phyloP scores from a whole-genome alignment of 1,139 yeast species.

The Suzukiozyma palmioleophila region DNA sequence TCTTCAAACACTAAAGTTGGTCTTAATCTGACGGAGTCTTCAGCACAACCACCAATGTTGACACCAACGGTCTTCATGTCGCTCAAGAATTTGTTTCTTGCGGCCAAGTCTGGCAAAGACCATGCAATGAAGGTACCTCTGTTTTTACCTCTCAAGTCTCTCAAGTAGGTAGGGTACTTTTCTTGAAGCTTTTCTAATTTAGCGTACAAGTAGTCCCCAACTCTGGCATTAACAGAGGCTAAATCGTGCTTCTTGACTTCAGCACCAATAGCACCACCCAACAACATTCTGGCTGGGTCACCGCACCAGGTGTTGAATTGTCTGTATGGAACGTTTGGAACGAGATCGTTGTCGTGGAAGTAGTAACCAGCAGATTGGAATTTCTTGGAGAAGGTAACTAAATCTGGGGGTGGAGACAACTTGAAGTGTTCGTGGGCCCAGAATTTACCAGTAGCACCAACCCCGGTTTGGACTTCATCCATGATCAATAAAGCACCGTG shows the following conservation, averaged over 20 bases:
- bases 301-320: conserved; percentile 94
- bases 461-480: conserved; percentile 87
- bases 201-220: conserved; percentile 59
- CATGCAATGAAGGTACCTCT: conserved; percentile 79
- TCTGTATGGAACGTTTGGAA: conserved; percentile 71
- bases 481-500: conserved; percentile 67
- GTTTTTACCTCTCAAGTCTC: conserved; percentile 67
- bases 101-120: conserved; percentile 51
- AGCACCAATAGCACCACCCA: conserved; percentile 65
- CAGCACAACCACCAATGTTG: conserved; percentile 81
- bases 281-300: conserved; percentile 73
- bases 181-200: conserved; percentile 48
- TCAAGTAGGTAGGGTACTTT: conserved; percentile 48
- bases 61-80: conserved; percentile 60
- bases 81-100: conserved; percentile 55
- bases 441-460: conserved; percentile 78
- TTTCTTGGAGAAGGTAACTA: conserved; percentile 81
- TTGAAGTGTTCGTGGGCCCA: conserved; percentile 88
- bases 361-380: conserved; percentile 85
- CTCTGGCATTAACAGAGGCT: conserved; percentile 48
- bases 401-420: conserved; percentile 68
- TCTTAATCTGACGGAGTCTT: conserved; percentile 66
- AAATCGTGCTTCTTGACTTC: conserved; percentile 61
- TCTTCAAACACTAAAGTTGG: conserved; percentile 73
- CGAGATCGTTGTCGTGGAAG: conserved; percentile 64